Base-by-base conservation (phyloP, 2,329 filamentous ascomycete species). In the Albophoma yamanashiensis region DNA sequence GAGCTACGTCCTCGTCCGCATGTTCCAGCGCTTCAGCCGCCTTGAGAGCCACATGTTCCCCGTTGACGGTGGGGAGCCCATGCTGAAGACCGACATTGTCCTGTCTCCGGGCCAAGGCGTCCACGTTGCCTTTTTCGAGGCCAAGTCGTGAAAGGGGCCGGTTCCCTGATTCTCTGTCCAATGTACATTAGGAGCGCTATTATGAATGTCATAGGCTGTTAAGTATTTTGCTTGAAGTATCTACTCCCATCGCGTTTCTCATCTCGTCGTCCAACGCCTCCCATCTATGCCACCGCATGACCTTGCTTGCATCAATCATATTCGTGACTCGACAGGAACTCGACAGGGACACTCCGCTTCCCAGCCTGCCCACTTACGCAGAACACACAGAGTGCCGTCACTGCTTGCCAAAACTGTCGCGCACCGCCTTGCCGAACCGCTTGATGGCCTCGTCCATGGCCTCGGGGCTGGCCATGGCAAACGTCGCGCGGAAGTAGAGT, bases 401-500 rank as follows among this genome's bases (percentile, higher is more conserved):
- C 15, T 69, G 64, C 60, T 73, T 68, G 31, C 72, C 71, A 64
- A 81, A 85, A 61, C 78, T 82, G 64, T 79, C 81, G 64, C 84
- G 82, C 47, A 97, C 78, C 9, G 91, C 89, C 60, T 82, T 80
- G 0, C 91, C 91, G 66, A 99, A 88, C 61, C 93, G 79, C 63
- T 80, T 78, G 60, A 92, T 91, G 1, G 89, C 89, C 68, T 86
- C 82, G 3, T 78, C 79, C 79, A 93, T 92, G 65, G 86, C 83
- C 59, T 86, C 82, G 17, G 82, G 79, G 15, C 83, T 86, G 2
- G 92, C 92, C 43, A 92, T 87, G 0, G 93, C 92, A 76, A 89
- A 99, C 0, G 93, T 99, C 4, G 90, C 86, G 58, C 94, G 84
- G 79, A 97, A 95, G 77, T 91, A 97, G 74, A 96, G 79, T 36